A percentile compares a stretch with the other conserved stretches of the same genome.
These are phyloP conservation scores for Chloris gayana DNA, from an alignment of 176 grass and related monocot genomes.

Conservation along the genomic window DNA sequence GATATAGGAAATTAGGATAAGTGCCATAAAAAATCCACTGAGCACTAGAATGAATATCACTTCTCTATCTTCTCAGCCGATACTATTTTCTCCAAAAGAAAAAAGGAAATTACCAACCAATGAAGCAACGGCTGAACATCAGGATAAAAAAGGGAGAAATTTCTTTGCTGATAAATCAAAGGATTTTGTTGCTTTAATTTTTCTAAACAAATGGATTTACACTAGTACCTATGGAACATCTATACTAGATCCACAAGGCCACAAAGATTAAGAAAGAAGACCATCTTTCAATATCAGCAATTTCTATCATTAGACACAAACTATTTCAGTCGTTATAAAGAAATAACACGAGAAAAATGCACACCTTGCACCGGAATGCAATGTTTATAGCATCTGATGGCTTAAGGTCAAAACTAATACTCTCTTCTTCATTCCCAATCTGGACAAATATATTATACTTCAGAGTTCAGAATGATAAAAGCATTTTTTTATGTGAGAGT, in stretches of 20 bases:
- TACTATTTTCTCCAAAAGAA: slow-evolving; percentile 4
- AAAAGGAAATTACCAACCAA: background rate
- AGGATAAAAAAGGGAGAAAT: background rate
- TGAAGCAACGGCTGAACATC: slow-evolving; percentile 10
- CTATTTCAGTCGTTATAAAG: background rate
- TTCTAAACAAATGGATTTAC: background rate
- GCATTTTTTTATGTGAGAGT: background rate
- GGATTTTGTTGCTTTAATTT: slow-evolving; percentile 29
- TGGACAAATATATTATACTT: slow-evolving; percentile 34
- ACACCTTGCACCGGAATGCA: slow-evolving; percentile 95
- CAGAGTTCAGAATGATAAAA: slow-evolving; percentile 17
- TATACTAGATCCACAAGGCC: background rate
- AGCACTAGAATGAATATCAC: slow-evolving; percentile 22
- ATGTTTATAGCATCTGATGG: slow-evolving; percentile 98
- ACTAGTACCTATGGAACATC: background rate
- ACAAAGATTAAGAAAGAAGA: background rate
- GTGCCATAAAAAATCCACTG: slow-evolving; percentile 20
- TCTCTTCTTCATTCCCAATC: slow-evolving; percentile 75
- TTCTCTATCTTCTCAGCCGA: background rate
- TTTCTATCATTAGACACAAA: background rate
- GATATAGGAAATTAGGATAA: background rate
- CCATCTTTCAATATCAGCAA: slow-evolving; percentile 16
- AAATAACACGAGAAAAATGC: slow-evolving; percentile 36
- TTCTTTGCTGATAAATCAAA: slow-evolving; percentile 7
- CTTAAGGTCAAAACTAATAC: slow-evolving; percentile 77